Percentiles rank a stretch among this genome's conserved stretches.
phyloP scores from a whole-genome alignment of 2,329 filamentous ascomycete genomes.

The Colletotrichum karsti region DNA sequence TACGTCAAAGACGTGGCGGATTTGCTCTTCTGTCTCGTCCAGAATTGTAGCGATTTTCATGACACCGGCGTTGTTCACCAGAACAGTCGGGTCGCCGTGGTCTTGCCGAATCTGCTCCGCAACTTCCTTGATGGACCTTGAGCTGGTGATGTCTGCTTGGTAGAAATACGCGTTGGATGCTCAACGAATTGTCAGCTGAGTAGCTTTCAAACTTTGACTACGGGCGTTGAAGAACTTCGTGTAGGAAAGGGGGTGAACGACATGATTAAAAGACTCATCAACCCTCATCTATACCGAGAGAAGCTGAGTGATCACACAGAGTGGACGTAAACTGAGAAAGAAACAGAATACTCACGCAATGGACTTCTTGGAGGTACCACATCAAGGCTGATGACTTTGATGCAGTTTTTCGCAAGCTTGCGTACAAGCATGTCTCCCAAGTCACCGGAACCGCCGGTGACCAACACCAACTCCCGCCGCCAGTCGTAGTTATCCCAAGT shows the following conservation, averaged over 20 bases:
- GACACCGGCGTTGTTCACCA: slow-evolving; percentile 50
- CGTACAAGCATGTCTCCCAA: slow-evolving; percentile 14
- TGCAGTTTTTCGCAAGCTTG: slow-evolving; percentile 18
- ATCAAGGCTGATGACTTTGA: slow-evolving; percentile 23
- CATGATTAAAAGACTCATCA: too few relatives aligned
- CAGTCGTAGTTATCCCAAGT: slow-evolving; percentile 18
- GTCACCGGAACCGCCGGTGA: slow-evolving; percentile 21
- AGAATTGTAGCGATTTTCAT: slow-evolving; percentile 44
- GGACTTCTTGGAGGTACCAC: not conserved
- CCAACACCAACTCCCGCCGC: slow-evolving; percentile 41
- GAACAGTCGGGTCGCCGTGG: slow-evolving; percentile 43
- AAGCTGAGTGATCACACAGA: too few relatives aligned
- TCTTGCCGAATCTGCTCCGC: slow-evolving; percentile 49
- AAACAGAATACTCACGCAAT: not conserved
- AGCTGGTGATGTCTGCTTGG: slow-evolving; percentile 11
- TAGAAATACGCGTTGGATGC: slow-evolving; percentile 21
- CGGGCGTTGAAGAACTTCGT: too few relatives aligned
- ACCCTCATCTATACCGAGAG: too few relatives aligned
- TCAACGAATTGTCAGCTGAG: not conserved
- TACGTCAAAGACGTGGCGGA: slow-evolving; percentile 55
- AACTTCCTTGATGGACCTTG: slow-evolving; percentile 44
- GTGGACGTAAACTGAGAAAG: not conserved
- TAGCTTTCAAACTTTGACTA: not conserved
- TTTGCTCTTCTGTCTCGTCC: slow-evolving; percentile 45
- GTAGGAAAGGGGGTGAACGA: too few relatives aligned